Evolutionary conservation across 139 green algal genomes (phyloP), one percentile per base, ranked within the genome.

Genomic region (Nannochloris sp.): DNA sequence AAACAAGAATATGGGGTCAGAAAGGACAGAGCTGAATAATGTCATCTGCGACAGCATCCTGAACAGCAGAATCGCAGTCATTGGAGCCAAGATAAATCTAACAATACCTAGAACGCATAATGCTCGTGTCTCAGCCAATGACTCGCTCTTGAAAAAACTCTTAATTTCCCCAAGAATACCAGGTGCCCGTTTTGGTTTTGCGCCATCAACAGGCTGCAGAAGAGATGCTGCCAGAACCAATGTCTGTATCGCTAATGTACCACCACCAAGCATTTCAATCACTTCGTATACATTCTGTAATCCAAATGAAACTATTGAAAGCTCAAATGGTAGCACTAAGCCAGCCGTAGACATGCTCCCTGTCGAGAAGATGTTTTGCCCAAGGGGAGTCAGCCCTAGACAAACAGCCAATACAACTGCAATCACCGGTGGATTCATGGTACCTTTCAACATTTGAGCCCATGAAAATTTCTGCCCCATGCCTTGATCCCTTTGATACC

Each of bases 201-300:
- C 25, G 3, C 11, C 29, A 59, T 45, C 61, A 14, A 53, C 49
- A 46, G 71, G 57, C 12, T 71, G 65, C 40, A 83, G 69, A 46
- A 89, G 65, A 6, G 82, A 87, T 5, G 82, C 68, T 1, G 81
- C 82, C 31, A 89, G 70, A 30, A 89, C 82, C 2, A 89, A 49
- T 5, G 82, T 79, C 57, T 82, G 74, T 2, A 79, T 58, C 6
- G 82, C 78, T 17, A 88, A 66, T 0, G 76, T 77, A 10, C 78
- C 79, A 2, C 44, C 58, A 2, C 68, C 82, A 37, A 89, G 61
- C 46, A 84, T 61, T 62, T 73, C 59, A 20, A 82, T 50, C 36
- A 85, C 69, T 53, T 87, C 73, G 20, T 82, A 56, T 9, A 63
- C 65, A 12, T 49, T 28, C 14, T 70, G 62, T 26, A 70, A 10